phyloP scores from a whole-genome alignment of 495 filamentous ascomycete genomes.

The Podospora sp. region DNA sequence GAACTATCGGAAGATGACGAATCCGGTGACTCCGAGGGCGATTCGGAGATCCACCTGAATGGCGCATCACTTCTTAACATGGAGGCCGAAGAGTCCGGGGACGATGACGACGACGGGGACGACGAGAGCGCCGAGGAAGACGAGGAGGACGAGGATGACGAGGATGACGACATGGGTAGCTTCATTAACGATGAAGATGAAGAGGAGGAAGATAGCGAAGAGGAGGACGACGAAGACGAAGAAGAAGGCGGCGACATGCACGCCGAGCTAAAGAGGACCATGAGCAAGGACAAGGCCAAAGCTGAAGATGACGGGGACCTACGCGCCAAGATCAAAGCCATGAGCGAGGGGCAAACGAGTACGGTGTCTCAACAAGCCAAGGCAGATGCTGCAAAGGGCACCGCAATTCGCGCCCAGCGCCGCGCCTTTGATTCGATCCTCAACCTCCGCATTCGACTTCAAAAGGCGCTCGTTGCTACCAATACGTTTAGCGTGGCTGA shows the following conservation, averaged over 20 bases:
- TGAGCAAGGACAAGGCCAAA: slow-evolving; percentile 37
- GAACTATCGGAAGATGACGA: neutral
- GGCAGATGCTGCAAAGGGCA: slow-evolving; percentile 80
- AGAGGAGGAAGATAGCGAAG: slow-evolving; percentile 37
- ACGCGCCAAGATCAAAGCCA: slow-evolving; percentile 56
- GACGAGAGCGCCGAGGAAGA: slow-evolving; percentile 41
- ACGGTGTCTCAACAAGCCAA: slow-evolving; percentile 68
- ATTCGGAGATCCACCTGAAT: slow-evolving; percentile 24
- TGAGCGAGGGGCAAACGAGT: slow-evolving; percentile 68
- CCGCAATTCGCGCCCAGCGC: slow-evolving; percentile 78
- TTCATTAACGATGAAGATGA: slow-evolving; percentile 39
- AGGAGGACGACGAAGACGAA: slow-evolving; percentile 34
- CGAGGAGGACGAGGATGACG: slow-evolving; percentile 41
- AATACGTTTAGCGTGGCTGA: slow-evolving; percentile 69
- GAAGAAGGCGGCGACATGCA: slow-evolving; percentile 36
- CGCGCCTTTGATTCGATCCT: slow-evolving; percentile 84
- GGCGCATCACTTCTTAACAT: neutral
- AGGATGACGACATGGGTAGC: slow-evolving; percentile 30
- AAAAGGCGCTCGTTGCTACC: slow-evolving; percentile 80
- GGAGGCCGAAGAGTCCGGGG: slow-evolving; percentile 23
- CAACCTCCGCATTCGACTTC: slow-evolving; percentile 83
- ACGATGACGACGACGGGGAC: slow-evolving; percentile 38
- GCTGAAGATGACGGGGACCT: slow-evolving; percentile 43
- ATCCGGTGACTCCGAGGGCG: neutral
- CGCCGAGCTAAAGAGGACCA: slow-evolving; percentile 50